Conservation (phyloP, 345 rosid species). For the Microcos paniculata region DNA sequence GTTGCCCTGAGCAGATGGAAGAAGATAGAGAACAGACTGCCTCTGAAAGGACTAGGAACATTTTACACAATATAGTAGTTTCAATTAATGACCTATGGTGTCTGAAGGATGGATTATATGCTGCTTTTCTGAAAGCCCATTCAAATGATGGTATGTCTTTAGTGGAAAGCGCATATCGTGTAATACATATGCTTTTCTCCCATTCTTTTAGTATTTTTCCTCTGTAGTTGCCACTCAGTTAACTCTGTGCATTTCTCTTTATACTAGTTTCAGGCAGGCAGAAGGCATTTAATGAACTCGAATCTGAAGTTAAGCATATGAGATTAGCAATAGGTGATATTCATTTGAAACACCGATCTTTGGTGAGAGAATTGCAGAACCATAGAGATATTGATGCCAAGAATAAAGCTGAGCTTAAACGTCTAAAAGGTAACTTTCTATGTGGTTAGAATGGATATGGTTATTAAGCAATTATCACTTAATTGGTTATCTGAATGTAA, state of each 20-base stretch:
- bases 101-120: constrained; percentile 59
- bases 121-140: constrained; percentile 46
- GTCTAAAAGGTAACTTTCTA: constrained; percentile 57
- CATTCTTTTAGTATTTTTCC: neutral
- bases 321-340: constrained; percentile 62
- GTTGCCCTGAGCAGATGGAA: constrained; percentile 44
- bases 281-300: constrained; percentile 47
- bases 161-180: neutral
- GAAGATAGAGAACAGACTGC: constrained; percentile 39
- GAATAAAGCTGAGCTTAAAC: constrained; percentile 62
- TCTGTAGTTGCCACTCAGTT: constrained; percentile 24
- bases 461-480: neutral
- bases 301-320: constrained; percentile 58
- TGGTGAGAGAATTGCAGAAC: constrained; percentile 62
- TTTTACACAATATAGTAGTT: constrained; percentile 50
- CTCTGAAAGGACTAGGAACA: constrained; percentile 40
- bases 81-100: constrained; percentile 56
- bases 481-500: neutral
- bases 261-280: constrained; percentile 54
- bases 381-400: constrained; percentile 61
- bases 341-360: constrained; percentile 63
- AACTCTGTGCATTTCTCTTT: constrained; percentile 22
- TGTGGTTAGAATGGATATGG: neutral
- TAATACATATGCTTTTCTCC: neutral
- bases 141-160: constrained; percentile 49